phyloP scores from a whole-genome alignment of 805 yeast species.

The Yamadazyma nakazawae region DNA sequence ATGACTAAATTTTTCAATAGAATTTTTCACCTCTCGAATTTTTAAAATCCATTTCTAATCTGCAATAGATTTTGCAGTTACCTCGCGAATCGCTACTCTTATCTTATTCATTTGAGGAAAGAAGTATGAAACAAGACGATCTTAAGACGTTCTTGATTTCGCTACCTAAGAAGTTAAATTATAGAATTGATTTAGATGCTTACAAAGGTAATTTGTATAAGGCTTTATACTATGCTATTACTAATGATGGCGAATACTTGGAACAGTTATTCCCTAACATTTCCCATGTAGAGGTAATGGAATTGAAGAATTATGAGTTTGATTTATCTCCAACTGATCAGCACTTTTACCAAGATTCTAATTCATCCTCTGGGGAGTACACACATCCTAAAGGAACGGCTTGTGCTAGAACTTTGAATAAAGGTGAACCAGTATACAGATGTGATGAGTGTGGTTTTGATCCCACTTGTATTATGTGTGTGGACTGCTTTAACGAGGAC shows the following conservation, averaged over 20 bases:
- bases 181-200: slow-evolving; percentile 8
- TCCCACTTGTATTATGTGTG: slow-evolving; percentile 75
- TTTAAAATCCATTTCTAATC: background rate
- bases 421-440: slow-evolving; percentile 65
- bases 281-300: slow-evolving; percentile 15
- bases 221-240: slow-evolving; percentile 29
- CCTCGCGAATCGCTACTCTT: background rate
- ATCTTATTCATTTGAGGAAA: background rate
- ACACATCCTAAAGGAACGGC: slow-evolving; percentile 56
- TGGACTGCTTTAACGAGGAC: slow-evolving; percentile 63
- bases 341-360: slow-evolving; percentile 13
- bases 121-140: slow-evolving; percentile 19
- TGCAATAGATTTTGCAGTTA: background rate
- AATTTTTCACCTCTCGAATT: background rate
- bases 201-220: slow-evolving; percentile 22
- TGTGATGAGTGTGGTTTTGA: slow-evolving; percentile 78
- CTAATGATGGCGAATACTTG: slow-evolving; percentile 39
- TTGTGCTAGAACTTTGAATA: slow-evolving; percentile 62
- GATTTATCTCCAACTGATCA: background rate
- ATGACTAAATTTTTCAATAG: background rate
- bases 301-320: slow-evolving; percentile 11
- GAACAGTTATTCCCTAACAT: slow-evolving; percentile 31
- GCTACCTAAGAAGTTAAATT: slow-evolving; percentile 20
- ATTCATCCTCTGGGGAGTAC: slow-evolving; percentile 12
- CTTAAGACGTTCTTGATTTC: slow-evolving; percentile 26